Evolutionary conservation across 176 grass and related monocot species (phyloP).

Genomic region (Aegilops speltoides): DNA sequence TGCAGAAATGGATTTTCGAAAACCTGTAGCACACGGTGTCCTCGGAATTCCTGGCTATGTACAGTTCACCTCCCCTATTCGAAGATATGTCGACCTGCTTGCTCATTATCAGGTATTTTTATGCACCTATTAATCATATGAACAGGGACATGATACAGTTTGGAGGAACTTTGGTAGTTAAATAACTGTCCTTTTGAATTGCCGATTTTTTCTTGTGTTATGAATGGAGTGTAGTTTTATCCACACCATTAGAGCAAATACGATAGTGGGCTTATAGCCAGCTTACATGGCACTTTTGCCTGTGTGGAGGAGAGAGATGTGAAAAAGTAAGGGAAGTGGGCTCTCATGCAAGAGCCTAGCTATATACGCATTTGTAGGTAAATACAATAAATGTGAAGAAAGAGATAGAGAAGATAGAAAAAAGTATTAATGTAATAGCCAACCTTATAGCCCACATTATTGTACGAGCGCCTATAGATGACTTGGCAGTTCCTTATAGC

Average conservation of each 20-base stretch:
- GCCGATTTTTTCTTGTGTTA: background rate
- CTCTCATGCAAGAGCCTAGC: too few species aligned
- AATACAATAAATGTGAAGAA: too few species aligned
- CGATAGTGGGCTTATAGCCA: too few species aligned
- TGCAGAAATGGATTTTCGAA: constrained; percentile 80
- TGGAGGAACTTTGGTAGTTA: constrained; percentile 10
- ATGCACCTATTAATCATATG: constrained; percentile 3
- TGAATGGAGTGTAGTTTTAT: constrained; percentile 24
- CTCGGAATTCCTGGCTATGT: constrained; percentile 94
- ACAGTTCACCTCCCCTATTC: constrained; percentile 91
- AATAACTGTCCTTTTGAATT: background rate
- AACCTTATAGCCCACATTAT: too few species aligned
- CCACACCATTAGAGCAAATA: background rate
- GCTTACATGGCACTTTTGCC: too few species aligned
- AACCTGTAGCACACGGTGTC: constrained; percentile 65
- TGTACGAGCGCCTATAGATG: too few species aligned
- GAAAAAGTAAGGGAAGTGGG: too few species aligned
- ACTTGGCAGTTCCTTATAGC: too few species aligned
- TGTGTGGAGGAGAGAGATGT: too few species aligned
- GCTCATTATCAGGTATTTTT: constrained; percentile 86
- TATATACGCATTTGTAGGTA: too few species aligned
- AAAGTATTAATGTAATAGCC: too few species aligned
- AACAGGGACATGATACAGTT: background rate
- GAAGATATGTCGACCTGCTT: constrained; percentile 94
- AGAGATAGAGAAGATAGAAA: too few species aligned